Base-by-base conservation (phyloP, 768 basidiomycete species). In the Pulveroboletus frians region DNA sequence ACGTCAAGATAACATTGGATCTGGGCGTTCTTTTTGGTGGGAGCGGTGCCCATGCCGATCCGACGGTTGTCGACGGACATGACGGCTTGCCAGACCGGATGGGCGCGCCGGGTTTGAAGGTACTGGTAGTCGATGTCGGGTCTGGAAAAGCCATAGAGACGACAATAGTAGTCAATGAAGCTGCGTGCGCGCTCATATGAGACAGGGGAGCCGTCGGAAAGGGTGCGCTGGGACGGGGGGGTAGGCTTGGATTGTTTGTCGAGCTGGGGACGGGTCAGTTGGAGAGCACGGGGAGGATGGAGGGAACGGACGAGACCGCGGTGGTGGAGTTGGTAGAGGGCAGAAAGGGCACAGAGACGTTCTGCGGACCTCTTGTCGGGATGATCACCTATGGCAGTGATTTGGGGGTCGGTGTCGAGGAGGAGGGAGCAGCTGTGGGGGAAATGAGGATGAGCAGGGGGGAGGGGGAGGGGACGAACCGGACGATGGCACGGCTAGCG, bases 111-210 rank as follows among this genome's bases (percentile, higher is more conserved):
- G 17, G 63, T 20, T 2, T 45, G 68, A 35, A 58, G 38, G 36
- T 73, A 71, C 1, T 71, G 67, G 51, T 77, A 85, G 13, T 75
- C 73, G 51, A 95, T 68, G 42, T 88, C 85, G 3, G 91, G 90
- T 53, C 78, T 79, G 9, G 76, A 73, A 60, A 93, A 93, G 21
- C 72, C 71, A 64, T 82, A 96, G 31, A 81, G 76, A 39, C 82
- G 78, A 63, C 92, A 95, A 60, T 97, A 97, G 65, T 88, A 97
- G 54, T 94, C 93, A 85, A 96, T 93, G 73, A 97, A 97, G 51
- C 78, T 81, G 42, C 85, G 81, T 3, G 92, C 91, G 44, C 77
- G 77, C 44, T 90, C 88, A 43, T 84, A 84, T 7, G 71, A 71
- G 53, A 93, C 77, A 18, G 69, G 59, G 10, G 79, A 75, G 21